Percentiles rank a stretch among this genome's conserved stretches.
Conservation (phyloP, 1,139 yeast genomes). For the Petasospora rhodanensis region DNA sequence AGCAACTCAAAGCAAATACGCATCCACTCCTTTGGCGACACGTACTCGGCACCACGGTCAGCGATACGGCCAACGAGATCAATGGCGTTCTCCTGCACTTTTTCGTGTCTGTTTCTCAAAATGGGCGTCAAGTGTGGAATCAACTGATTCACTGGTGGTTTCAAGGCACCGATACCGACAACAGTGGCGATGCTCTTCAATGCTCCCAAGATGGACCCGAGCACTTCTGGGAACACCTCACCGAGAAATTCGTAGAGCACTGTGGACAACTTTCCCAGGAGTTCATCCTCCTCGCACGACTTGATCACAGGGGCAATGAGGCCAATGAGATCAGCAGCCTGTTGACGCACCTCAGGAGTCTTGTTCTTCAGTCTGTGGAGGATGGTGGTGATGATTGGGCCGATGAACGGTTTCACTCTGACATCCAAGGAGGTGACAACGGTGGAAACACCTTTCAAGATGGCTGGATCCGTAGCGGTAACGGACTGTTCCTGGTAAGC, state of each 20-base stretch:
- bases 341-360: slow-evolving; percentile 71
- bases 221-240: slow-evolving; percentile 90
- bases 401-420: slow-evolving; percentile 68
- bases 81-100: slow-evolving; percentile 85
- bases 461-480: slow-evolving; percentile 39
- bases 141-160: slow-evolving; percentile 81
- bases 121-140: slow-evolving; percentile 91
- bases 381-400: slow-evolving; percentile 69
- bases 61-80: slow-evolving; percentile 82
- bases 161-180: slow-evolving; percentile 55
- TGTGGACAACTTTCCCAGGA: slow-evolving; percentile 64
- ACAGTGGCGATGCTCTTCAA: slow-evolving; percentile 48
- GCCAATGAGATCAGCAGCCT: slow-evolving; percentile 76
- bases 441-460: slow-evolving; percentile 63
- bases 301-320: slow-evolving; percentile 65
- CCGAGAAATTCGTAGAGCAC: slow-evolving; percentile 89
- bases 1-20: slow-evolving; percentile 87
- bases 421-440: slow-evolving; percentile 64
- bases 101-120: slow-evolving; percentile 82
- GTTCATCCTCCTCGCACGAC: slow-evolving; percentile 58
- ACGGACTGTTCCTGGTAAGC: slow-evolving; percentile 78
- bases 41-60: slow-evolving; percentile 74
- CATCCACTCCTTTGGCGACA: slow-evolving; percentile 97
- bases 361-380: slow-evolving; percentile 73
- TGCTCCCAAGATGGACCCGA: slow-evolving; percentile 80